phyloP scores from a whole-genome alignment of 2,329 filamentous ascomycete species.

The Calonectria pseudoreteaudii region DNA sequence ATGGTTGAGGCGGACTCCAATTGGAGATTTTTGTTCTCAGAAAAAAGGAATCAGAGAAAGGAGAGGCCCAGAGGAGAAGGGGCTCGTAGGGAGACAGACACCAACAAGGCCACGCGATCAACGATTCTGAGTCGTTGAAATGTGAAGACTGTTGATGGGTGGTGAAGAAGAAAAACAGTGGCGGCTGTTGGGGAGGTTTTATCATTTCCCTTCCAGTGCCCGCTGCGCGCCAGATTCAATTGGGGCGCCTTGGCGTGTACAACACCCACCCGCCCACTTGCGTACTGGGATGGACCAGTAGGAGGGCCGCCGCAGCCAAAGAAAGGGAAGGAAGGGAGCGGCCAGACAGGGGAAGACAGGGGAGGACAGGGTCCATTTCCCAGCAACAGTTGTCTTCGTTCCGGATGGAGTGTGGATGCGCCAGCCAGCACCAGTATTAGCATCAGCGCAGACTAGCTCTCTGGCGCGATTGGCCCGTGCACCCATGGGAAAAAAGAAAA shows the following conservation, averaged over 20 bases:
- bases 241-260: conserved; percentile 22
- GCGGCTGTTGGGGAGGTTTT: conserved; percentile 47
- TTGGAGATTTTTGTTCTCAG: conserved; percentile 19
- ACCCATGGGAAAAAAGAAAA: conserved; percentile 21
- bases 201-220: conserved; percentile 43
- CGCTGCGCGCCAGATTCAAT: conserved; percentile 31
- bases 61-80: conserved; percentile 13
- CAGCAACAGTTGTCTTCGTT: conserved; percentile 1
- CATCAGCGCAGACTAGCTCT: neutral
- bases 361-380: conserved; percentile 5
- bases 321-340: conserved; percentile 25
- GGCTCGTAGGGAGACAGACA: conserved; percentile 20
- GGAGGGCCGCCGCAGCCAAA: neutral
- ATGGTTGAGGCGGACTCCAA: conserved; percentile 31
- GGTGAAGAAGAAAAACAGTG: conserved; percentile 36
- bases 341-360: conserved; percentile 18
- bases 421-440: neutral
- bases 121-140: conserved; percentile 36
- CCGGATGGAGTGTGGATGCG: neutral
- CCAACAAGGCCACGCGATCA: conserved; percentile 35
- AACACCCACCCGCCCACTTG: conserved; percentile 20
- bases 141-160: conserved; percentile 35
- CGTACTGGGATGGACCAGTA: conserved; percentile 10
- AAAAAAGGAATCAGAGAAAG: conserved; percentile 14
- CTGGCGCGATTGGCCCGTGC: conserved; percentile 23